These are phyloP conservation scores for Akanthomyces uredinophilus DNA, from an alignment of 2,329 filamentous ascomycete species.

Conservation along the genomic window DNA sequence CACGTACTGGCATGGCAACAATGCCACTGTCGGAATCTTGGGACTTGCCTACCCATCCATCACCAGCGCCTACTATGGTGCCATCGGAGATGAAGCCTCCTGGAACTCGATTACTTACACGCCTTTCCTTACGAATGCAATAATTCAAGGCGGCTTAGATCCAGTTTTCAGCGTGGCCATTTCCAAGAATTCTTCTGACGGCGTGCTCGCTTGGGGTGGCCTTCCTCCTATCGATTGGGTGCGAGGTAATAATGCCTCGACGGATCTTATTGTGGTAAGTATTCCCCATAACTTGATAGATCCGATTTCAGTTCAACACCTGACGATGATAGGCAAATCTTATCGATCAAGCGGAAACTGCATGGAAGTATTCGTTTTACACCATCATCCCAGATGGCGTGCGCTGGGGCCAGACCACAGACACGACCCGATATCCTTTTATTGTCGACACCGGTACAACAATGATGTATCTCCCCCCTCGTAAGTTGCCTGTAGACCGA, in stretches of 20 bases:
- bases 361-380: slow-evolving; percentile 47
- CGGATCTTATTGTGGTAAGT: slow-evolving; percentile 43
- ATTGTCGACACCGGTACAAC: slow-evolving; percentile 51
- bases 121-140: slow-evolving; percentile 44
- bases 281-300: too few relatives aligned
- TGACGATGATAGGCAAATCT: slow-evolving; percentile 37
- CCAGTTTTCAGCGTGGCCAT: slow-evolving; percentile 45
- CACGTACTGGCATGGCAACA: slow-evolving; percentile 48
- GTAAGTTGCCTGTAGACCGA: slow-evolving; percentile 27
- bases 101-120: slow-evolving; percentile 39
- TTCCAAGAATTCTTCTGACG: slow-evolving; percentile 40
- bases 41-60: slow-evolving; percentile 47
- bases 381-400: slow-evolving; percentile 47
- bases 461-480: slow-evolving; percentile 44
- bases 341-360: slow-evolving; percentile 31
- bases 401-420: slow-evolving; percentile 37
- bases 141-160: slow-evolving; percentile 40
- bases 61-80: slow-evolving; percentile 43
- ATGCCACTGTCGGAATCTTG: slow-evolving; percentile 45
- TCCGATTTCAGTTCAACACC: slow-evolving; percentile 7
- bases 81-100: slow-evolving; percentile 31
- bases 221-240: slow-evolving; percentile 35
- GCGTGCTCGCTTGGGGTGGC: slow-evolving; percentile 43
- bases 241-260: slow-evolving; percentile 26
- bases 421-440: slow-evolving; percentile 40